Evolutionary conservation across 345 rosid species (phyloP), one percentile per base, ranked within the genome.

Genomic region (Gossypium herbaceum): DNA sequence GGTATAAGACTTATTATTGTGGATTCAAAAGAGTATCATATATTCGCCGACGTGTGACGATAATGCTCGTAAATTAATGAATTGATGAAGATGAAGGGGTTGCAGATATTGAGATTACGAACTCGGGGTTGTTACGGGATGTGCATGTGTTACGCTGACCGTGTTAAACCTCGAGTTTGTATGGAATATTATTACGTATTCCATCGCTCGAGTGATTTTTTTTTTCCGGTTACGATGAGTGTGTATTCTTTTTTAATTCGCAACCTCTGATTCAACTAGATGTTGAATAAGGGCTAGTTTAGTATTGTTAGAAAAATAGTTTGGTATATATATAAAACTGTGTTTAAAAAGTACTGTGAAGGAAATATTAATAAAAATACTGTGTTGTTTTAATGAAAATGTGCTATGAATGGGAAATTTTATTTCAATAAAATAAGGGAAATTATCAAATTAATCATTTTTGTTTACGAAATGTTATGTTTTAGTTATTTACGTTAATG

Each of bases 1-100:
- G 92, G 96, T 74, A 29, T 93, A 9, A 86, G 94, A 78, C 97
- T 93, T 22, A 95, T 95, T 45, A 81, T 85, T 0, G 83, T 88
- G 7, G 92, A 95, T 77, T 95, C 97, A 62, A 91, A 89, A 78
- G 86, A 82, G 7, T 93, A 90, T 69, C 86, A 91, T 75, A 81
- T 91, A 24, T 94, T 94, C 81, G 98, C 98, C 25, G 98, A 92
- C 82, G 7, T 94, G 20, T 88, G 75, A 79, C 12, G 3, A 5
- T 1, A 1, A 3, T 3, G 9, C 12, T 20, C 25, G 5, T 20
- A 8, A 9, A 8, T 56, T 19, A 56, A 56, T 5, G 60, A 56
- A 56, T 56, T 20, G 25, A 56, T 20, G 61, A 57, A 57, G 61
- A 20, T 57, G 61, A 57, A 2, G 61, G 13, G 61, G 61, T 57